Evolutionary conservation across 257 asterid species (phyloP).

Genomic region (Paraleonurus japonicus): DNA sequence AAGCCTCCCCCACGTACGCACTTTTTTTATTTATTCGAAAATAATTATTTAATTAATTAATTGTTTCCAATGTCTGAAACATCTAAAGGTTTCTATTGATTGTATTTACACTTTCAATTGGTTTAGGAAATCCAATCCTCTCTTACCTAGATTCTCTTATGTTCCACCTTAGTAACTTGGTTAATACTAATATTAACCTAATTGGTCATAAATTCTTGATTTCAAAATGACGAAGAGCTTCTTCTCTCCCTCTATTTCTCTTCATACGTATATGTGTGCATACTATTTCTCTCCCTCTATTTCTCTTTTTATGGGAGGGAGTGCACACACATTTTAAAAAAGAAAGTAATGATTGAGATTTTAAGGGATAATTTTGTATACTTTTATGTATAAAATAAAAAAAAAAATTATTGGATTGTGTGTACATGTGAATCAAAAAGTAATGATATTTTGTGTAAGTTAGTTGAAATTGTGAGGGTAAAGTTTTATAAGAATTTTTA

Average conservation of each 20-base stretch:
- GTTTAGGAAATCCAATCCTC: slow-evolving; percentile 24
- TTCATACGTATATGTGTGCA: too few relatives aligned
- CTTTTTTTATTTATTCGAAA: slow-evolving; percentile 13
- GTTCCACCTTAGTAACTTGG: background rate
- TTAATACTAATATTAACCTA: background rate
- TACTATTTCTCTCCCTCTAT: too few relatives aligned
- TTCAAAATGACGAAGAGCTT: background rate
- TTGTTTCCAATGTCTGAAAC: background rate
- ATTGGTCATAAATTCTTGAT: slow-evolving; percentile 7
- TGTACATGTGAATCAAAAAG: too few relatives aligned
- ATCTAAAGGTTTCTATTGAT: background rate
- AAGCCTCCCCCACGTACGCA: slow-evolving; percentile 44
- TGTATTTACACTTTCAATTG: background rate
- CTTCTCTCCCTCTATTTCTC: background rate
- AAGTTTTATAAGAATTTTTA: too few relatives aligned
- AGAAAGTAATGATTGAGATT: too few relatives aligned
- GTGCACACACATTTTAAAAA: too few relatives aligned
- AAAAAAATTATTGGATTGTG: too few relatives aligned
- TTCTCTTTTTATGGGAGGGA: too few relatives aligned
- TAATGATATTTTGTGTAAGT: too few relatives aligned
- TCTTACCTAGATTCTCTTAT: background rate
- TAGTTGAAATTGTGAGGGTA: too few relatives aligned
- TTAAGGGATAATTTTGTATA: too few relatives aligned
- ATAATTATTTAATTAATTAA: slow-evolving; percentile 1
- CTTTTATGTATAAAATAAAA: too few relatives aligned